Conservation (phyloP, 768 basidiomycete genomes). For the Psilocybe tampanensis region DNA sequence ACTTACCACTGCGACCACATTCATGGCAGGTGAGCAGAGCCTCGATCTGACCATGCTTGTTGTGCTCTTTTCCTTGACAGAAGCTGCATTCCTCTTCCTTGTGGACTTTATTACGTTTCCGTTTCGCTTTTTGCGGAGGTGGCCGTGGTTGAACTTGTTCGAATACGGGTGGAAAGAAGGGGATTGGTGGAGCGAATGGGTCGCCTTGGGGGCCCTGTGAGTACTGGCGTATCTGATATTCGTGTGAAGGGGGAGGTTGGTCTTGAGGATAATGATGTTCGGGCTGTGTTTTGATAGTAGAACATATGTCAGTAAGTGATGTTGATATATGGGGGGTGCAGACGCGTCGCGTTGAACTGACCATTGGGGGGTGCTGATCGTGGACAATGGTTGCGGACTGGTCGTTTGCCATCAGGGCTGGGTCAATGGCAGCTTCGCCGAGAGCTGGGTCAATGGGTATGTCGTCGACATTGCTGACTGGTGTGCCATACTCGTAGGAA, state of each 20-base stretch:
- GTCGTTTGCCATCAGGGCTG: slow-evolving; percentile 40
- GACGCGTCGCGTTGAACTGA: slow-evolving; percentile 69
- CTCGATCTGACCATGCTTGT: slow-evolving; percentile 61
- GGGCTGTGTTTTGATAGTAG: slow-evolving; percentile 28
- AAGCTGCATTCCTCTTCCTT: slow-evolving; percentile 77
- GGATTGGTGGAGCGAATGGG: slow-evolving; percentile 73
- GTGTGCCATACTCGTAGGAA: slow-evolving; percentile 62
- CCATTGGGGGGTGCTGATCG: slow-evolving; percentile 36
- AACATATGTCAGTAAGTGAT: slow-evolving; percentile 24
- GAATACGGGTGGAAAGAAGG: slow-evolving; percentile 47
- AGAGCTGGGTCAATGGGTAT: slow-evolving; percentile 86
- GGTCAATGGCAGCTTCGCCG: slow-evolving; percentile 53
- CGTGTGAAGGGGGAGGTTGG: slow-evolving; percentile 25
- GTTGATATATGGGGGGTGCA: slow-evolving; percentile 35
- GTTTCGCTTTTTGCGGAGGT: slow-evolving; percentile 49
- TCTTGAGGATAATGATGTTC: slow-evolving; percentile 26
- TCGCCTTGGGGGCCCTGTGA: slow-evolving; percentile 81
- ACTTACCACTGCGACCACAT: slow-evolving; percentile 80
- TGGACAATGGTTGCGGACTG: slow-evolving; percentile 27
- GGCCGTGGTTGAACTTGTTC: slow-evolving; percentile 40
- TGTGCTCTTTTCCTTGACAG: slow-evolving; percentile 68
- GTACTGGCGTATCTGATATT: slow-evolving; percentile 52
- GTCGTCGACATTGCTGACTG: slow-evolving; percentile 58
- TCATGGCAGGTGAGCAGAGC: slow-evolving; percentile 76
- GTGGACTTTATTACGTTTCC: slow-evolving; percentile 42